Evolutionary conservation across 768 basidiomycete species (phyloP).

Genomic region (Arthromyces matolae): DNA sequence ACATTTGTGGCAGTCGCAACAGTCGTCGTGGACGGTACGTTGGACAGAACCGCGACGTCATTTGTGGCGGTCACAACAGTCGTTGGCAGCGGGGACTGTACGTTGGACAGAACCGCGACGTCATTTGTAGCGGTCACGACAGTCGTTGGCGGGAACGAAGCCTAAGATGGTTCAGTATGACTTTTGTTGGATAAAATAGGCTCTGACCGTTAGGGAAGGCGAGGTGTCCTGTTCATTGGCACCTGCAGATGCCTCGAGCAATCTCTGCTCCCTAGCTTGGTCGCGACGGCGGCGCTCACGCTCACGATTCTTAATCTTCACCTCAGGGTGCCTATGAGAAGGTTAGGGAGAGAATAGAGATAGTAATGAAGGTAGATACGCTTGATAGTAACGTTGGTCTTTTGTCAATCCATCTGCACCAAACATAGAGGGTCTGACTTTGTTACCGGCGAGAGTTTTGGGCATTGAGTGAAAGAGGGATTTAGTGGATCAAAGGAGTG

Average conservation of each 20-base stretch:
- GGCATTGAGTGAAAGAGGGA: neutral
- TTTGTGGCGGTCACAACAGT: too few relatives aligned
- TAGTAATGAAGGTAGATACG: neutral
- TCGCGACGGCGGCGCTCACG: neutral
- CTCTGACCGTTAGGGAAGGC: neutral
- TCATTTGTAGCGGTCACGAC: too few relatives aligned
- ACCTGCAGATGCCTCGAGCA: neutral
- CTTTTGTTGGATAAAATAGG: too few relatives aligned
- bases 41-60: too few relatives aligned
- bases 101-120: too few relatives aligned
- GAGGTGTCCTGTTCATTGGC: neutral
- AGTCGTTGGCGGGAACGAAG: too few relatives aligned
- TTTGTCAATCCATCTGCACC: slow-evolving; percentile 1
- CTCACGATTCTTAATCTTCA: slow-evolving; percentile 1
- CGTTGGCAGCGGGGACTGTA: too few relatives aligned
- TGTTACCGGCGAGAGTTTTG: neutral
- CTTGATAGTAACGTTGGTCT: neutral
- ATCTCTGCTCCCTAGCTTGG: neutral
- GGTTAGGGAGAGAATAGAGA: neutral
- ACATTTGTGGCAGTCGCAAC: too few relatives aligned
- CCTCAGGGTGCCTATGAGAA: neutral
- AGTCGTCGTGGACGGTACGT: too few relatives aligned
- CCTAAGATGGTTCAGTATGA: too few relatives aligned
- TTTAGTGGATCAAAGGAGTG: neutral
- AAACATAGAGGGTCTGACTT: too few relatives aligned